Evolutionary conservation across 2,329 filamentous ascomycete genomes (phyloP).

Genomic region (Fusarium oxysporum): DNA sequence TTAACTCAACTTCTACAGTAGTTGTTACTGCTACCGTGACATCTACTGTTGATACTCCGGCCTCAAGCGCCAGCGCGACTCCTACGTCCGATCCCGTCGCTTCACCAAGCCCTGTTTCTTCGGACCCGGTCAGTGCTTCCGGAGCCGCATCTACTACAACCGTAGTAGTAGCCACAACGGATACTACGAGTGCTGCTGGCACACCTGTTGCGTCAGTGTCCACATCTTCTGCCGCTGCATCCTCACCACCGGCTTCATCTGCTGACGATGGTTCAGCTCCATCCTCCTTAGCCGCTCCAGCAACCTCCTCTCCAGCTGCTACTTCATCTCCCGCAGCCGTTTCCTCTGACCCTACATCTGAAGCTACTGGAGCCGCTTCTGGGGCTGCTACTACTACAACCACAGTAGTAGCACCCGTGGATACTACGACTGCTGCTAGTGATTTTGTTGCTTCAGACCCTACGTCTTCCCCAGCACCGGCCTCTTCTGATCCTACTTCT

Average conservation of each 20-base stretch:
- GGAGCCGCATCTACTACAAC: not conserved
- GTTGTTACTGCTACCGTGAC: slow-evolving; percentile 4
- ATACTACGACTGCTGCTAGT: not conserved
- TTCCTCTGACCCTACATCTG: not conserved
- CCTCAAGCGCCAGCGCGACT: not conserved
- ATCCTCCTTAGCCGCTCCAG: too few species aligned
- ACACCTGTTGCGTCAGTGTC: not conserved
- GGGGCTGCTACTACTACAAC: not conserved
- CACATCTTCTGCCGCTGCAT: too few species aligned
- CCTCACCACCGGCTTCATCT: too few species aligned
- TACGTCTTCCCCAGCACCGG: not conserved
- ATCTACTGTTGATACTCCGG: not conserved
- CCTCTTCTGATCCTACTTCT: not conserved
- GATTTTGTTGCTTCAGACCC: not conserved
- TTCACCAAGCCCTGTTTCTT: not conserved
- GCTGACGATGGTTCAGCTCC: too few species aligned
- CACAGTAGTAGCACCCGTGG: not conserved
- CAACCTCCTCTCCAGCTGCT: not conserved
- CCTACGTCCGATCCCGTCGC: not conserved
- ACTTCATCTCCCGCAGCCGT: not conserved
- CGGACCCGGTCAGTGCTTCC: not conserved
- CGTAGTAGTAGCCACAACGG: not conserved
- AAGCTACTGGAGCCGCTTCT: not conserved
- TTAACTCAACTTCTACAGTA: not conserved
- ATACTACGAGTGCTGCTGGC: not conserved